Conservation (phyloP, 441 rosid genomes). For the Dalechampia spathulata region DNA sequence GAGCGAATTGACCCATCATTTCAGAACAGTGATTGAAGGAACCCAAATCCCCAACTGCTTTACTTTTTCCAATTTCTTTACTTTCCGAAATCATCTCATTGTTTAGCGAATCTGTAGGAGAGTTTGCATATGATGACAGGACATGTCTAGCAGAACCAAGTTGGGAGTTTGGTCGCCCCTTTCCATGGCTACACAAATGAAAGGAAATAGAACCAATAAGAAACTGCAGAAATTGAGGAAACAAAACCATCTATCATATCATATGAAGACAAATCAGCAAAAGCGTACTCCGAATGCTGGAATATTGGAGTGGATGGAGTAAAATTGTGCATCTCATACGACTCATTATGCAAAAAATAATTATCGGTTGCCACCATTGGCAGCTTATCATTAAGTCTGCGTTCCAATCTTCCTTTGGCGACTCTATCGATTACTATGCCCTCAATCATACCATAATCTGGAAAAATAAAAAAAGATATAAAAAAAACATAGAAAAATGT, state of each 20-base stretch:
- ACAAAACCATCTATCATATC: too few species aligned
- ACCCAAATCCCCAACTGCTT: conserved; percentile 17
- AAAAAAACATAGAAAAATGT: too few species aligned
- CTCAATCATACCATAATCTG: conserved; percentile 30
- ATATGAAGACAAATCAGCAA: too few species aligned
- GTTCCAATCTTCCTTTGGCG: conserved; percentile 10
- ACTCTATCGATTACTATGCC: conserved; percentile 23
- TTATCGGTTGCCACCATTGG: conserved; percentile 20
- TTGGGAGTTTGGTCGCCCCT: conserved; percentile 26
- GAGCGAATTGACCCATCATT: conserved; percentile 23
- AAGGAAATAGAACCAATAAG: conserved; percentile 8
- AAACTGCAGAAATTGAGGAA: background rate
- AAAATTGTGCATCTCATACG: conserved; percentile 24
- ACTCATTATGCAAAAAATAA: conserved; percentile 19
- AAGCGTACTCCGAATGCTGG: conserved; percentile 35
- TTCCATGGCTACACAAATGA: conserved; percentile 29
- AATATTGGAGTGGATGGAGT: conserved; percentile 42
- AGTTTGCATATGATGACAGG: conserved; percentile 31
- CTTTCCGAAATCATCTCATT: conserved; percentile 19
- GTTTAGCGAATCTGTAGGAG: conserved; percentile 17
- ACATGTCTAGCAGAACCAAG: conserved; percentile 20
- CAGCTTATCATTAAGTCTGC: conserved; percentile 17
- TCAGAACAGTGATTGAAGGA: conserved; percentile 17
- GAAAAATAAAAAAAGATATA: background rate
- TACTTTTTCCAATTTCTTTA: too few species aligned